Evolutionary conservation across 2,329 filamentous ascomycete species (phyloP), one percentile per base, ranked within the genome.

Genomic region (Neophaeococcomyces aloes): DNA sequence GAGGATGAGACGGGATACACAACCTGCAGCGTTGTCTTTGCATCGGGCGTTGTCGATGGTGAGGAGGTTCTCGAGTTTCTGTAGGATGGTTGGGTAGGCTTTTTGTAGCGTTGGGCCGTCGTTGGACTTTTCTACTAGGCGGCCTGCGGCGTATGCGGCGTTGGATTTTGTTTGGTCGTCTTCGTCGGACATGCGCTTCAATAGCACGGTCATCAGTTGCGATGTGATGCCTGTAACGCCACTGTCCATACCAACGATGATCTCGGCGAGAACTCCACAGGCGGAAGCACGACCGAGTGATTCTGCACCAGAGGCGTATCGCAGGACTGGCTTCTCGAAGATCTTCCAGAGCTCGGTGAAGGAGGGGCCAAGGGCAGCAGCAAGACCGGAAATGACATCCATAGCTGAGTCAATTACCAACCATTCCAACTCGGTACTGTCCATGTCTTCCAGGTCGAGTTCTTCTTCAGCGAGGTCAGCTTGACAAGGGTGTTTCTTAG

Each of bases 371-470:
- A 96, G 78, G 25, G 86, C 86, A 36, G 79, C 78, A 15, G 88
- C 81, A 31, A 96, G 76, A 29, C 85, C 86, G 40, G 86, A 86
- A 39, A 95, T 73, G 36, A 94, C 86, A 53, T 96, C 91, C 44
- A 96, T 76, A 29, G 86, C 88, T 7, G 87, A 94, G 68, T 98
- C 91, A 43, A 96, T 83, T 40, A 94, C 82, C 14, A 95, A 77
- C 91, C 91, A 96, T 70, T 96, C 91, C 58, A 94, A 94, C 68
- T 98, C 91, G 2, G 89, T 94, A 23, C 83, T 83, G 61, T 87
- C 89, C 38, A 78, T 71, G 44, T 83, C 78, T 7, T 79, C 70
- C n/a, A 80, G 79, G 44, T 78, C 74, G 49, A 82, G 77, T 55
- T 89, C 87, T 44, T 85, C 83, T 49, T 86, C 81, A 35, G 83